Evolutionary conservation across 768 basidiomycete genomes (phyloP), one percentile per base, ranked within the genome.

Genomic region (Hortiboletus flavorubellus): DNA sequence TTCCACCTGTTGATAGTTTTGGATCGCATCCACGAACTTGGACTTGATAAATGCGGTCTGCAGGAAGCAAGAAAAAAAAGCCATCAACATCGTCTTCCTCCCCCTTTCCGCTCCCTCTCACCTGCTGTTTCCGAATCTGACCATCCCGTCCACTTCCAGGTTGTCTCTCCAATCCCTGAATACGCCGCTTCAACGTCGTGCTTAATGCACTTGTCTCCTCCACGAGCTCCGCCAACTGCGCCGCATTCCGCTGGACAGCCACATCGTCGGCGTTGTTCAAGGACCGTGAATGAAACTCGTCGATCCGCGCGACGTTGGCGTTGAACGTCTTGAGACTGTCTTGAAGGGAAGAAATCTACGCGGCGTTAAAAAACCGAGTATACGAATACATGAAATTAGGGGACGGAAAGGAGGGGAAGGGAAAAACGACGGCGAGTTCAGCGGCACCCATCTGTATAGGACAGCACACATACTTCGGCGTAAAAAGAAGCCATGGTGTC

Each of bases 11-110:
- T 93, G 89, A 65, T 92, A 93, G 58, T 80, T 84, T 73, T 93
- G 93, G 57, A 93, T 84, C 21, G 89, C 86, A 59, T 93, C 92
- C 41, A 91, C 80, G 64, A 94, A 94, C 62, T 91, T 89, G 31
- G 80, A 80, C 68, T 85, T 86, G 62, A 87, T 78, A 34, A 86
- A 69, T 1, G 80, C 81, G 18, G 80, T 82, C 85, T 87, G 33
- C 4, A 37, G 26, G 26, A 26, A 26, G 21, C 21, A 21, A 46
- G 12, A 23, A n/a, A 21, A 33, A 26, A 8, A 58, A 14, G 49
- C 50, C n/a, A 62, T 69, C 30, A 72, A 49, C 3, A 40, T 68
- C 53, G 2, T 59, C 51, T 18, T 4, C 4, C 2, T n/a, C 11
- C 15, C 5, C 8, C 16, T 6, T 10, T 34, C 16, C 26, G 4